Base-by-base conservation (phyloP, 2,329 filamentous ascomycete species). In the Diaporthe citriasiana region DNA sequence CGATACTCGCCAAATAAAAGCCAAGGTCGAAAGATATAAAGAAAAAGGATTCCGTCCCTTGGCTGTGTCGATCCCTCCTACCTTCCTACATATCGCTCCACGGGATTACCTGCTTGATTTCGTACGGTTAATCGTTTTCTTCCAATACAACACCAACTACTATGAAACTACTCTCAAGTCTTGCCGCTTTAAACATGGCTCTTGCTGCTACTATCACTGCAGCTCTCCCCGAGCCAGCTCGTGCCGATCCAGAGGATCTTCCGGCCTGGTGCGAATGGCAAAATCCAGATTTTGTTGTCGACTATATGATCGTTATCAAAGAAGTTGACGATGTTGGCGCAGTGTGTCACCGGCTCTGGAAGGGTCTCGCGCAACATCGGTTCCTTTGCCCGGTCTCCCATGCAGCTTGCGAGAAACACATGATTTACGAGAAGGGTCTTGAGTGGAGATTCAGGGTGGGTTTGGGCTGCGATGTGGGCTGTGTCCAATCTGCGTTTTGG, bases 401-500 rank as follows among this genome's bases (percentile, higher is more conserved):
- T 7, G 15, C 51, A 55, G 1, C 3, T 5, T 55, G 51, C 13
- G 51, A 33, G 15, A 33, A 19, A 15, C 17, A 27, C 3, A 8
- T 17, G 5, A 1, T 33, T 2, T 33, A 33, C 25, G 7, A 33
- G 27, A 33, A 30, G 27, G 51, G 51, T 13, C 51, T 55, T 13
- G 51, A 55, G 17, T 57, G 55, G 55, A 3, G 3, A 6, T 57
- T 57, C 33, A 57, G 27, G 30, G 55, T 38, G 19, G 17, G 17
- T 57, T 12, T 22, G 4, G 30, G 6, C 55, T 57, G 55, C 25
- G 19, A 57, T 57, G 9, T 22, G 8, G 30, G 55, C 17, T 57
- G 55, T n/a, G 55, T 57, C 35, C 30, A 57, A 38, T 57, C 30
- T 57, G 55, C 55, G 35, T 57, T 57, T n/a, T 57, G 55, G 55